Percentiles rank a stretch among this genome's conserved stretches.
phyloP scores from a whole-genome alignment of 179 eudicot genomes.

The Beta corolliflora region DNA sequence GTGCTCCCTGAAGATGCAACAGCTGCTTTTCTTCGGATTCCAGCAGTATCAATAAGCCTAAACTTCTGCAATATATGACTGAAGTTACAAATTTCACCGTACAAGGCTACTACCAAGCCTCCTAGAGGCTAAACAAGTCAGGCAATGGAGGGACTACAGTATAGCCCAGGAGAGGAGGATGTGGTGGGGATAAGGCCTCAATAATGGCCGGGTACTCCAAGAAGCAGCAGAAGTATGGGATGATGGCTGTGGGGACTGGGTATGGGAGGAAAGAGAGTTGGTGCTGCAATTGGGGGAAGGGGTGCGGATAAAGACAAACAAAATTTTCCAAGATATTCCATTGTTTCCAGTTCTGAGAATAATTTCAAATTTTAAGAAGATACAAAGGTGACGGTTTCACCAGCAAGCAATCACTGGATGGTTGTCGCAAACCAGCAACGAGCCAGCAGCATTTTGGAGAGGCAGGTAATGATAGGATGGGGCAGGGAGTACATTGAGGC shows the following conservation, averaged over 20 bases:
- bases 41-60: constrained; percentile 94
- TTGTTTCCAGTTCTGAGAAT: no score
- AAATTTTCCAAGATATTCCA: no score
- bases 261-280: no score
- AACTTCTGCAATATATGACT: constrained; percentile 54
- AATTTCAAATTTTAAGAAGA: no score
- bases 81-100: not conserved
- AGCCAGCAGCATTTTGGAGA: not conserved
- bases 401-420: no score
- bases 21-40: constrained; percentile 83
- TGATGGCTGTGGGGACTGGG: not conserved
- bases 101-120: not conserved
- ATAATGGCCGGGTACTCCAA: not conserved
- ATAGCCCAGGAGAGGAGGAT: not conserved
- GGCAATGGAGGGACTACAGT: not conserved
- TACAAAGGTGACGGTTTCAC: no score
- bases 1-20: constrained; percentile 97
- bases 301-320: not conserved
- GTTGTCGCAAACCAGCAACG: not conserved
- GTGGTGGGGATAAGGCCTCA: not conserved
- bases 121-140: not conserved
- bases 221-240: not conserved
- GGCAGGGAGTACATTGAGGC: not conserved
- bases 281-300: not conserved
- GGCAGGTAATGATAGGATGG: not conserved